These are phyloP conservation scores for Coniella vitis DNA, from an alignment of 2,329 filamentous ascomycete genomes.

Conservation along the genomic window DNA sequence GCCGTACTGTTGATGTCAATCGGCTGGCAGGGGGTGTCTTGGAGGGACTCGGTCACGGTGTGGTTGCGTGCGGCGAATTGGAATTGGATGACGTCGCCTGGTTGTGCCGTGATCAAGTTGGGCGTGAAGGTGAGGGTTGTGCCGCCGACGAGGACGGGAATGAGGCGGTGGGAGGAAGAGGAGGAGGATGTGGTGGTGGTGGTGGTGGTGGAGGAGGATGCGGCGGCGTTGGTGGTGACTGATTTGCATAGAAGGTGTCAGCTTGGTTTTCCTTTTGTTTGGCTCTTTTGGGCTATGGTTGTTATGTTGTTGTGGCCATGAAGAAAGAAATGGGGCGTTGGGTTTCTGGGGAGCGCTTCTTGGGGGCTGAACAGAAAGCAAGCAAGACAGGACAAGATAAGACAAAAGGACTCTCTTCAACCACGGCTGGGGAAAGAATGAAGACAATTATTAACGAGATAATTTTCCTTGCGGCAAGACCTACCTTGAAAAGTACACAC, in stretches of 20 bases:
- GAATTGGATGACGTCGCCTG: slow-evolving; percentile 21
- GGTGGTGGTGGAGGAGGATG: slow-evolving; percentile 1
- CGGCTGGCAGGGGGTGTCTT: slow-evolving; percentile 30
- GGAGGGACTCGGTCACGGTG: slow-evolving; percentile 30
- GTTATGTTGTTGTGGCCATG: neutral
- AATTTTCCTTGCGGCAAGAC: too few species aligned
- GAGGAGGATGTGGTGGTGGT: neutral
- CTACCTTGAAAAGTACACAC: slow-evolving; percentile 1
- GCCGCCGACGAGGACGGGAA: slow-evolving; percentile 18
- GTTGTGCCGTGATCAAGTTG: slow-evolving; percentile 15
- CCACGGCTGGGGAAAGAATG: neutral
- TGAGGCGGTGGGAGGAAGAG: slow-evolving; percentile 1
- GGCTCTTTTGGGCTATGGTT: neutral
- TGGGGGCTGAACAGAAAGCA: too few species aligned
- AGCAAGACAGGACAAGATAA: too few species aligned
- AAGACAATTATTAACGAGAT: neutral
- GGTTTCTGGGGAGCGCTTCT: too few species aligned
- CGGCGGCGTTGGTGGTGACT: neutral
- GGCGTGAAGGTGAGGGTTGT: slow-evolving; percentile 16
- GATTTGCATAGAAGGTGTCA: neutral
- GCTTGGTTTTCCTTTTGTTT: neutral
- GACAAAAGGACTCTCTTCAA: too few species aligned
- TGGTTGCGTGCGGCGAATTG: slow-evolving; percentile 24
- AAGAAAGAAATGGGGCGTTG: too few species aligned
- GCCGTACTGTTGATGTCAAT: slow-evolving; percentile 27